Evolutionary conservation across 306 rosid genomes (phyloP).

Genomic region (Cyclanthera cordifolia): DNA sequence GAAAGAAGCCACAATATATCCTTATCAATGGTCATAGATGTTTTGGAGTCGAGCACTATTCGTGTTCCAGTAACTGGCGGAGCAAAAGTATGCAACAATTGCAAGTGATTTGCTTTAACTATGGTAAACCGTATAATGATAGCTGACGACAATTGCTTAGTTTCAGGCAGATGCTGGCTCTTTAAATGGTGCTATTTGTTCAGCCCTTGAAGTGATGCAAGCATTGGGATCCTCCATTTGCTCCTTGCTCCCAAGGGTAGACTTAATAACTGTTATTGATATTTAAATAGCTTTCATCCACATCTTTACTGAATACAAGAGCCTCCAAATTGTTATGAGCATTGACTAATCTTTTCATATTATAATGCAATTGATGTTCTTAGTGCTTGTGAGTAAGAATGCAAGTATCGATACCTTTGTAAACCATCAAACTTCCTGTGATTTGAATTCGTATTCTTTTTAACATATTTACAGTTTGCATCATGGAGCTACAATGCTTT

Average conservation of each 20-base stretch:
- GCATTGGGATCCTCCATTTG: constrained; percentile 78
- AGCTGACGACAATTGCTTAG: constrained; percentile 12
- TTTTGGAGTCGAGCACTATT: constrained; percentile 86
- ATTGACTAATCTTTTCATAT: neutral
- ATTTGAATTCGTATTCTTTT: neutral
- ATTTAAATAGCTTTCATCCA: neutral
- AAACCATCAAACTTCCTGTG: neutral
- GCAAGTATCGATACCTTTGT: neutral
- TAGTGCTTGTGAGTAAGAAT: constrained; percentile 1
- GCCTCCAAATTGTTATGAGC: neutral
- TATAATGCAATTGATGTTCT: neutral
- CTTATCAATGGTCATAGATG: constrained; percentile 71
- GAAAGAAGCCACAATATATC: constrained; percentile 66
- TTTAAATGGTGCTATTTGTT: constrained; percentile 73
- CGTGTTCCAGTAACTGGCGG: constrained; percentile 85
- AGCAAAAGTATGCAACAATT: constrained; percentile 51
- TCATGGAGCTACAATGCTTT: too few relatives aligned
- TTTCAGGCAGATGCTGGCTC: constrained; percentile 75
- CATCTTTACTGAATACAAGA: neutral
- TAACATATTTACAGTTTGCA: neutral
- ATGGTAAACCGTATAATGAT: constrained; percentile 10
- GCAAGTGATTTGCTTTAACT: constrained; percentile 14
- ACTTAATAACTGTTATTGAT: neutral
- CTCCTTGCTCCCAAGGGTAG: constrained; percentile 63
- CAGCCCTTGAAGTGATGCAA: constrained; percentile 81